Percentiles rank a stretch among this genome's conserved stretches.
Conservation (phyloP, 306 rosid species). For the Biancaea sappan region DNA sequence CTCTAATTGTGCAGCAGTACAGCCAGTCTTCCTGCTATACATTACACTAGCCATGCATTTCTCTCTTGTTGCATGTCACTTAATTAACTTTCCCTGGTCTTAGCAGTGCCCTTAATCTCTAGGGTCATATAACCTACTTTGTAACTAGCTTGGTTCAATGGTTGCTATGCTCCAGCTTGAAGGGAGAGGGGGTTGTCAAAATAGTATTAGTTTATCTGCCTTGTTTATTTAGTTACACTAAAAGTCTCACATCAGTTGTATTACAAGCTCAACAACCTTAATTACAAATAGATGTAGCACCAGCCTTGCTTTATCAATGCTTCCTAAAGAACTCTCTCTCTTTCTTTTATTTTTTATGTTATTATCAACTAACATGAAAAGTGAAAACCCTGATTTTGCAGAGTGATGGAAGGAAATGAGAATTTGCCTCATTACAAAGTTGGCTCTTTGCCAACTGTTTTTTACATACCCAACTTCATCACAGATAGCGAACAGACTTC, state of each 20-base stretch:
- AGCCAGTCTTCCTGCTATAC: no score
- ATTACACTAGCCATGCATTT: background rate
- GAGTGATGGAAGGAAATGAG: conserved; percentile 51
- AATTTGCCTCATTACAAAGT: conserved; percentile 47
- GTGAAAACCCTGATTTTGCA: conserved; percentile 36
- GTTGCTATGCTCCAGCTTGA: background rate
- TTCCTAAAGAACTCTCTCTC: background rate
- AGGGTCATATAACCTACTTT: background rate
- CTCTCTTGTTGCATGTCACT: background rate
- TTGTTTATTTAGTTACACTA: background rate
- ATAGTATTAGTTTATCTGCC: background rate
- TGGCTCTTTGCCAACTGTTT: conserved; percentile 66
- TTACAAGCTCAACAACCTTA: background rate
- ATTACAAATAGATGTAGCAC: background rate
- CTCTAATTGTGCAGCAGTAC: no score
- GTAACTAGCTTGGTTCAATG: background rate
- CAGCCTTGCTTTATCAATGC: background rate
- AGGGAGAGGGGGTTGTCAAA: no score
- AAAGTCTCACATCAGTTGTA: background rate
- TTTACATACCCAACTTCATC: conserved; percentile 72
- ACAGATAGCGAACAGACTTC: conserved; percentile 45
- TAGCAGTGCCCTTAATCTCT: background rate
- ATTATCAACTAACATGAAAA: conserved; percentile 9
- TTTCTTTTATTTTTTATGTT: background rate
- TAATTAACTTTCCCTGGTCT: background rate